These are phyloP conservation scores for Cinnamomum micranthum DNA, from an alignment of 164 flowering plant species.

Conservation along the genomic window DNA sequence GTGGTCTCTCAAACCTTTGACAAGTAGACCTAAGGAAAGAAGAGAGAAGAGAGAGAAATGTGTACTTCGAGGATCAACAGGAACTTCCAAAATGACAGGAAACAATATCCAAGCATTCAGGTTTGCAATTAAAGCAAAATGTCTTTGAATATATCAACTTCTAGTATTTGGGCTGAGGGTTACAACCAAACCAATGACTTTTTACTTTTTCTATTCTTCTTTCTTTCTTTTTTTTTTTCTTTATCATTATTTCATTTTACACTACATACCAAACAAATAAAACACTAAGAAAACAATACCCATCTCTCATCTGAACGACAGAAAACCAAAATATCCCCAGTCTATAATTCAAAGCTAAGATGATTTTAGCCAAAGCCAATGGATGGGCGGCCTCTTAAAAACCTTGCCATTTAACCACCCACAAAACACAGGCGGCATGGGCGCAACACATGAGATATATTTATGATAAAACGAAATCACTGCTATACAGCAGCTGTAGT, in stretches of 20 bases:
- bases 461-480: neutral
- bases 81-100: neutral
- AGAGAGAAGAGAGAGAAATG: too few species aligned
- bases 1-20: too few species aligned
- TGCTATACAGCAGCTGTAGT: conserved; percentile 16
- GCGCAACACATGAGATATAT: neutral
- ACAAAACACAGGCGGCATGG: neutral
- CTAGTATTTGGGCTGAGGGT: neutral
- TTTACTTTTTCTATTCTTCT: neutral
- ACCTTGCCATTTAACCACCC: conserved; percentile 30
- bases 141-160: neutral
- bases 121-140: neutral
- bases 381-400: conserved; percentile 27
- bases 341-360: neutral
- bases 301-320: neutral
- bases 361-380: neutral
- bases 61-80: neutral
- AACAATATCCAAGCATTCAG: neutral
- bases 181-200: neutral
- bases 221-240: neutral
- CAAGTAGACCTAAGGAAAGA: too few species aligned
- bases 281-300: neutral
- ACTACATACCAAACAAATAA: neutral
- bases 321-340: neutral
- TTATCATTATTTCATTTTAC: neutral